Evolutionary conservation across 768 basidiomycete species (phyloP), one percentile per base, ranked within the genome.

Genomic region (Pleurotus ostreatus): DNA sequence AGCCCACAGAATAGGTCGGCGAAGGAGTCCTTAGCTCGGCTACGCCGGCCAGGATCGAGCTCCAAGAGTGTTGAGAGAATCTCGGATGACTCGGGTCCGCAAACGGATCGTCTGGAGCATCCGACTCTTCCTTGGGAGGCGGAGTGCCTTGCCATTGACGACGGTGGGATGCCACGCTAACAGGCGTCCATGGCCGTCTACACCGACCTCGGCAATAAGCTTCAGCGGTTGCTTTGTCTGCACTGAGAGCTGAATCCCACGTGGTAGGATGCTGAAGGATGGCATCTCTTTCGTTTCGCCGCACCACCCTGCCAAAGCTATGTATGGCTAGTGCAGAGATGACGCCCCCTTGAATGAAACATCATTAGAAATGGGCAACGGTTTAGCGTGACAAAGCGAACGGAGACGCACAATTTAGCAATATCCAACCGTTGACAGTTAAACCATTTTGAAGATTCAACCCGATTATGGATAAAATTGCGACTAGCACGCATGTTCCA

Each of bases 281-380:
- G 1, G 76, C 74, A 43, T 86, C 84, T 44, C 75, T 69, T 64
- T 87, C 84, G 60, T 85, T 82, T n/a, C 85, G 75, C 26, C 73
- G 75, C 16, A 85, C 75, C 6, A 85, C 84, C 18, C 81, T 75
- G 43, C 78, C 72, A 60, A 83, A 84, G 65, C 81, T 84, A 60
- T 84, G 80, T 59, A 86, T 79, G 12, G 78, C 75, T 37, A 84
- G 69, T 12, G 81, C 49, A 0, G 84, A 84, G 15, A 84, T 75
- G 11, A 84, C 65, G 15, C 75, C 72, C 84, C 82, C 84, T 85
- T 13, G 16, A 46, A 22, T 16, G 13, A 62, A 2, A 37, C 41
- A 40, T 44, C 44, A 52, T 43, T 49, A 58, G 23, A 25, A 25
- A 44, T 59, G 34, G 61, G 7, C 23, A 53, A 26, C 41, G 12